These are phyloP conservation scores for Neoscytalidium dimidiatum DNA, from an alignment of 2,329 filamentous ascomycete genomes.

Conservation along the genomic window DNA sequence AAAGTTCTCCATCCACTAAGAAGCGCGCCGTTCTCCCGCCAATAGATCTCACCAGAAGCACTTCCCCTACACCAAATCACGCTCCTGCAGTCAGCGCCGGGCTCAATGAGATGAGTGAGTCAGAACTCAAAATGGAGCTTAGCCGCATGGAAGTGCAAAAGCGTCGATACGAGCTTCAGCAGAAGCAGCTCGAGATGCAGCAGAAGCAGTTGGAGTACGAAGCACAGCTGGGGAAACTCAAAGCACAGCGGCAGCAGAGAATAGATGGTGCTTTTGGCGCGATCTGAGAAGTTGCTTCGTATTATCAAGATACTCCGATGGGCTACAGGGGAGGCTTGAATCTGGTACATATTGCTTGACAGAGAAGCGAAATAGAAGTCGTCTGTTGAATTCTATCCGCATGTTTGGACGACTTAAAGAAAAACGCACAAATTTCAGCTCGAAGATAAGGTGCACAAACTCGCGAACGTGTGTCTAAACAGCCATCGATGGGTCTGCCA, in stretches of 20 bases:
- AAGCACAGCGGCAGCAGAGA: not conserved
- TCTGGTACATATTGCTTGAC: too few species aligned
- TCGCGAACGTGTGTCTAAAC: too few species aligned
- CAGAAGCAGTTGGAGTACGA: not conserved
- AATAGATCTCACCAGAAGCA: slow-evolving; percentile 1
- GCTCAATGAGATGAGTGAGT: not conserved
- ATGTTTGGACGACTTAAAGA: too few species aligned
- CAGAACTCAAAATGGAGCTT: not conserved
- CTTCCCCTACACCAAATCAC: not conserved
- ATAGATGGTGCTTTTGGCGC: not conserved
- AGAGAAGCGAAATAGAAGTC: too few species aligned
- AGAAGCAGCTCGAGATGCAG: not conserved
- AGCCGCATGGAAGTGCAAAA: not conserved
- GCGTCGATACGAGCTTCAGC: not conserved
- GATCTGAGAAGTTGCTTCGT: too few species aligned
- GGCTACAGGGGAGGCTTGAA: too few species aligned
- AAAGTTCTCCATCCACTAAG: not conserved
- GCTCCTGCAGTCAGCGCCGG: not conserved
- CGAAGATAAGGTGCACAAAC: too few species aligned
- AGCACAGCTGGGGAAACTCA: not conserved
- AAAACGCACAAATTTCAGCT: too few species aligned
- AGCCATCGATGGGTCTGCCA: too few species aligned
- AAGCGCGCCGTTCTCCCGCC: not conserved
- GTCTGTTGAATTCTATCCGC: too few species aligned
- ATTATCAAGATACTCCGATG: too few species aligned